Conservation (phyloP, 495 filamentous ascomycete genomes). For the Chlorociboria aeruginascens region DNA sequence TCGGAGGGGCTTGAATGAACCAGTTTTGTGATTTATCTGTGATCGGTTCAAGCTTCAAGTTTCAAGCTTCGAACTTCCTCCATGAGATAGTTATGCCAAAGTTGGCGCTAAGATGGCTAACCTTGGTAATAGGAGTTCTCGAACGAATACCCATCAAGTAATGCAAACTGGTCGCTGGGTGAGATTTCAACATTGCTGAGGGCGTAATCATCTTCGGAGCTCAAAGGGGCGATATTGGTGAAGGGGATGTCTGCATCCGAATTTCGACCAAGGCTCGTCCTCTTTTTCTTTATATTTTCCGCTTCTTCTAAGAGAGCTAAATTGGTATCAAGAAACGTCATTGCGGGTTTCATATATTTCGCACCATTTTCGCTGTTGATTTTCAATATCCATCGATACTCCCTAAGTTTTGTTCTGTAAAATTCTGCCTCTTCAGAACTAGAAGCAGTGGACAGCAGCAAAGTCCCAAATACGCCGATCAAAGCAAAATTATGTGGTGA, state of each 20-base stretch:
- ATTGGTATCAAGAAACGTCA: slow-evolving; percentile 18
- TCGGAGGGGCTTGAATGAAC: no score
- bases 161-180: slow-evolving; percentile 2
- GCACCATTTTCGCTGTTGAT: slow-evolving; percentile 70
- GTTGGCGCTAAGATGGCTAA: no score
- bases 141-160: slow-evolving; percentile 9
- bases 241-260: no score
- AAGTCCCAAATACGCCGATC: slow-evolving; percentile 65
- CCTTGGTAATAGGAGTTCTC: slow-evolving; percentile 7
- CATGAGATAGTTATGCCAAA: no score
- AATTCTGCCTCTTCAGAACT: slow-evolving; percentile 84
- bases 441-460: slow-evolving; percentile 76
- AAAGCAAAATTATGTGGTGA: slow-evolving; percentile 70
- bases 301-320: slow-evolving; percentile 8
- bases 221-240: not conserved
- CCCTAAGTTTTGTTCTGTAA: slow-evolving; percentile 70
- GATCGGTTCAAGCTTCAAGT: no score
- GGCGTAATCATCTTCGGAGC: slow-evolving; percentile 2
- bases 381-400: slow-evolving; percentile 88
- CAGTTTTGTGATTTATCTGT: no score
- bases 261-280: no score
- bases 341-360: slow-evolving; percentile 18
- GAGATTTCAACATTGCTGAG: slow-evolving; percentile 1
- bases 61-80: no score
- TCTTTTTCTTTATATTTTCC: not conserved